These are phyloP conservation scores for Candida sithepensis DNA, from an alignment of 805 yeast species.

Conservation along the genomic window DNA sequence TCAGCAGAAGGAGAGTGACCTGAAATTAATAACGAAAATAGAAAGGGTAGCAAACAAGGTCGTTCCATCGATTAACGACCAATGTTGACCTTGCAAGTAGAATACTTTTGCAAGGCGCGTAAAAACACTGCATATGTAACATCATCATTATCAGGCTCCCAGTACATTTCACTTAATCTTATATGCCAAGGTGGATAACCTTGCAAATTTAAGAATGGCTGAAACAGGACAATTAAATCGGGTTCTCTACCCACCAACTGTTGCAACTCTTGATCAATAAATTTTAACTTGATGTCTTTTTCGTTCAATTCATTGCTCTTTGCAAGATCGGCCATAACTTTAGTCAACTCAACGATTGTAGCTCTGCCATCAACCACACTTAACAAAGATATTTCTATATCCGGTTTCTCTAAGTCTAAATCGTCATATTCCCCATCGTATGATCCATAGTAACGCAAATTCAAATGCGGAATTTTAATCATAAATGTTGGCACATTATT, in stretches of 20 bases:
- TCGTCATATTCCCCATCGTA: constrained; percentile 32
- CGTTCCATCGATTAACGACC: constrained; percentile 53
- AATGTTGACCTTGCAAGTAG: constrained; percentile 81
- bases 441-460: constrained; percentile 42
- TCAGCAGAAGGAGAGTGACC: background rate
- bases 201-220: constrained; percentile 83
- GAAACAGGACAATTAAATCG: constrained; percentile 78
- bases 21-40: background rate
- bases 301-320: constrained; percentile 54
- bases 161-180: constrained; percentile 82
- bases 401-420: constrained; percentile 25
- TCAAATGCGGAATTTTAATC: constrained; percentile 66
- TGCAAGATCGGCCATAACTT: constrained; percentile 77
- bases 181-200: constrained; percentile 99
- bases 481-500: constrained; percentile 59
- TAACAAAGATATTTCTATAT: constrained; percentile 55
- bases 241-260: constrained; percentile 90
- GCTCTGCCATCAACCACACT: constrained; percentile 84
- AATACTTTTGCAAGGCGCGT: constrained; percentile 69
- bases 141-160: constrained; percentile 81
- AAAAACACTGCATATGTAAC: constrained; percentile 82
- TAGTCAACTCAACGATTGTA: constrained; percentile 83
- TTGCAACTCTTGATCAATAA: constrained; percentile 69
- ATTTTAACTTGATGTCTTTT: constrained; percentile 67
- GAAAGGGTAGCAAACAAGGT: background rate